These are phyloP conservation scores for Colletotrichum incanum DNA, from an alignment of 2,329 filamentous ascomycete species.

Conservation along the genomic window DNA sequence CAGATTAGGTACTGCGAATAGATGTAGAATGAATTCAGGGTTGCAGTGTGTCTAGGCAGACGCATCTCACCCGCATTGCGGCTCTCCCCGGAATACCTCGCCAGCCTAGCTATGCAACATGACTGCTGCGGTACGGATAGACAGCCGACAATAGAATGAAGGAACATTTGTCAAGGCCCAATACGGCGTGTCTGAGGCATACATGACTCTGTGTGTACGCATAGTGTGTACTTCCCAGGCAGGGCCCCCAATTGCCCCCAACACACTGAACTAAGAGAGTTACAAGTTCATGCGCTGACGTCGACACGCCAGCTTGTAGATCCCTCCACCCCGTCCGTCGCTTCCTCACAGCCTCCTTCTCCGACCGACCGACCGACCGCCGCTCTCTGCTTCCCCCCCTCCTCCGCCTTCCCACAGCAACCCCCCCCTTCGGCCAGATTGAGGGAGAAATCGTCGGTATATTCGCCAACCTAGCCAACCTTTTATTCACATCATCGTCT, in stretches of 20 bases:
- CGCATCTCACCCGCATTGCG: slow-evolving; percentile 25
- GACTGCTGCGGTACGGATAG: background rate
- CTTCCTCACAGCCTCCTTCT: slow-evolving; percentile 40
- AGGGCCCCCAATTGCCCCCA: slow-evolving; percentile 38
- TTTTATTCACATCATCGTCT: background rate
- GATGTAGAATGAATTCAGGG: background rate
- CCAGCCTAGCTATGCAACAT: background rate
- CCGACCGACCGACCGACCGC: slow-evolving; percentile 6
- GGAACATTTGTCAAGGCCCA: slow-evolving; percentile 14
- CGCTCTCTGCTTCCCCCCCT: background rate
- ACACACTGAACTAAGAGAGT: slow-evolving; percentile 41
- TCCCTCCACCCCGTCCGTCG: slow-evolving; percentile 47
- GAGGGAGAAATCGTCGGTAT: slow-evolving; percentile 1
- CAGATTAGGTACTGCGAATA: background rate
- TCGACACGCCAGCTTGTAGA: slow-evolving; percentile 59
- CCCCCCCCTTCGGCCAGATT: slow-evolving; percentile 7
- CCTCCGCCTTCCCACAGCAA: background rate
- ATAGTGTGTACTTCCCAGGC: slow-evolving; percentile 37
- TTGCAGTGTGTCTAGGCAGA: slow-evolving; percentile 18
- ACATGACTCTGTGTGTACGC: slow-evolving; percentile 41
- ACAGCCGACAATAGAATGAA: background rate
- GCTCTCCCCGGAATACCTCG: slow-evolving; percentile 5
- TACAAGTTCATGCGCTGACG: slow-evolving; percentile 64
- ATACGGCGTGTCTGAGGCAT: background rate
- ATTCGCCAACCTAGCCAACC: background rate